Base-by-base conservation (phyloP, 1,139 yeast genomes). In the Petasospora fabianii region DNA sequence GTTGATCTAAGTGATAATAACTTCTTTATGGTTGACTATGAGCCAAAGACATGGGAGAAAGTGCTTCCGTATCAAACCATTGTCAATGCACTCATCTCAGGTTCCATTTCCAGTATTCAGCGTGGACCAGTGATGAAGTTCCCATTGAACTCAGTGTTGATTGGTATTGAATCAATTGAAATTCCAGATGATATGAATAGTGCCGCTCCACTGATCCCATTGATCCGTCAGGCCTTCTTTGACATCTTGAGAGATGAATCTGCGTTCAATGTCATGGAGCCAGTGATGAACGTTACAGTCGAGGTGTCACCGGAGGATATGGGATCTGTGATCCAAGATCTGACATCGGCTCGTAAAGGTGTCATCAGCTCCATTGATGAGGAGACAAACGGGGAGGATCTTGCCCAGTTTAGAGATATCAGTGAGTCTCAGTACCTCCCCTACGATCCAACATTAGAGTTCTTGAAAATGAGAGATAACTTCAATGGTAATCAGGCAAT, bases 301-400 rank as follows among this genome's bases (percentile, higher is more conserved):
- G 74, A 72, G 37, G 83, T 82, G 1, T 71, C 72, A 38, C 83
- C 87, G 17, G 83, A 76, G 44, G 84, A 82, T 43, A 64, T 92
- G 51, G 98, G 98, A 15, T 73, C 71, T 32, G 95, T 92, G 0
- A 76, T 86, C 27, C 95, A 87, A 53, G 98, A 92, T 64, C 68
- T 71, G 58, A 80, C 75, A 46, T 83, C 77, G 53, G 82, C 71
- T 2, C 66, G 88, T 34, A 80, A 82, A 36, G 97, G 95, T 1
- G 69, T 67, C 2, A 85, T 92, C 34, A 51, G 66, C 8, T 68
- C 80, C 5, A 78, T 83, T 33, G 84, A 79, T 38, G 87, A 81
- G 42, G 80, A 75, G 42, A 70, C 68, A 4, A 66, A 71, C 38
- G 61, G 54, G 12, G 59, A 53, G 27, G 45, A 62, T 18, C 72